These are phyloP conservation scores for Cardiosporidium cionae DNA, from an alignment of 169 alveolate genomes.

Conservation along the genomic window DNA sequence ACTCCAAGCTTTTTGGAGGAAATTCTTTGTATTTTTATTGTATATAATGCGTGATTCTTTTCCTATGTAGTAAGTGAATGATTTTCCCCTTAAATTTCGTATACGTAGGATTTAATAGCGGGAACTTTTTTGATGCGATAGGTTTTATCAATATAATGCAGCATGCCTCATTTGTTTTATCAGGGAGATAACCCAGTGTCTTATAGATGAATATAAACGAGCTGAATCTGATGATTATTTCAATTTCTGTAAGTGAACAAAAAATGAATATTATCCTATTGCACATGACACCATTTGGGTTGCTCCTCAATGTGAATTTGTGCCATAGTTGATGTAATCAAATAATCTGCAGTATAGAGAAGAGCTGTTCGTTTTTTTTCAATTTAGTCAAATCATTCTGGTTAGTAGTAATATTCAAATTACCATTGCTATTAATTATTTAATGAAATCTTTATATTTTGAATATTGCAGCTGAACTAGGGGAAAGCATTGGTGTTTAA, in stretches of 20 bases:
- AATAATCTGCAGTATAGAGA: too few relatives aligned
- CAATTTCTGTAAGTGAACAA: conserved; percentile 40
- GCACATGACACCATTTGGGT: too few relatives aligned
- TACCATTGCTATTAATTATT: too few relatives aligned
- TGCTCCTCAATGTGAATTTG: too few relatives aligned
- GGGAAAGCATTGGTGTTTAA: too few relatives aligned
- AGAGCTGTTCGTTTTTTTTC: too few relatives aligned
- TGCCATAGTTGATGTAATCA: too few relatives aligned
- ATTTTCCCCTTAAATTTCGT: background rate
- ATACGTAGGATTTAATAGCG: background rate
- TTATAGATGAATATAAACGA: conserved; percentile 92
- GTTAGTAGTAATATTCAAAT: too few relatives aligned
- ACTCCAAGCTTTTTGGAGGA: background rate
- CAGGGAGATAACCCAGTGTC: conserved; percentile 79
- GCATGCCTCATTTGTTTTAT: background rate
- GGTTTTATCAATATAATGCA: background rate
- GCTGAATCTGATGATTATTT: conserved; percentile 92
- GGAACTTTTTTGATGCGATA: background rate
- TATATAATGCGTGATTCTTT: background rate
- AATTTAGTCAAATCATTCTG: too few relatives aligned
- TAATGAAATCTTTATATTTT: too few relatives aligned
- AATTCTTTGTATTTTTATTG: background rate
- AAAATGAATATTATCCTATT: too few relatives aligned
- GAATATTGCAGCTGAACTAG: too few relatives aligned
- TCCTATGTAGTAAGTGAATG: background rate